A percentile compares a stretch with the other conserved stretches of the same genome.
These are phyloP conservation scores for Apiospora phragmitis DNA, from an alignment of 2,329 filamentous ascomycete genomes.

Conservation along the genomic window DNA sequence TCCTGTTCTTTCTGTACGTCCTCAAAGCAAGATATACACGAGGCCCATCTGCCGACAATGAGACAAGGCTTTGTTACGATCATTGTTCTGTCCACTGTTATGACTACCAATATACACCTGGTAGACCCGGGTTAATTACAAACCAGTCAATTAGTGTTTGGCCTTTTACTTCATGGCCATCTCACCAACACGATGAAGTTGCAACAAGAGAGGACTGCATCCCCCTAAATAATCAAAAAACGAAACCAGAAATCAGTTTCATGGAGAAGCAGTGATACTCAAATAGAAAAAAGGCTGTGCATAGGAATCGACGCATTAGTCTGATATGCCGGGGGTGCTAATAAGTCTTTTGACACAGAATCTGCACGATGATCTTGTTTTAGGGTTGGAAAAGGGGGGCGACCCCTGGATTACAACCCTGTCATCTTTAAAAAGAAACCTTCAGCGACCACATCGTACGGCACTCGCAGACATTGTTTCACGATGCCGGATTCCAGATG, in stretches of 20 bases:
- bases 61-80: background rate
- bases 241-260: background rate
- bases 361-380: background rate
- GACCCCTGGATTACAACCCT: background rate
- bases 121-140: background rate
- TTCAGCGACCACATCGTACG: background rate
- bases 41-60: background rate
- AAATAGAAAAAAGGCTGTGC: background rate
- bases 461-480: background rate
- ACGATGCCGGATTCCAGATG: background rate
- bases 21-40: background rate
- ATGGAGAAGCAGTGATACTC: background rate
- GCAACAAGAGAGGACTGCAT: background rate
- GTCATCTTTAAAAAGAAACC: background rate
- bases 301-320: background rate
- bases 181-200: background rate
- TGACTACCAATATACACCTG: background rate
- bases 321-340: background rate
- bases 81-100: background rate
- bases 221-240: background rate
- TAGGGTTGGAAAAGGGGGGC: background rate
- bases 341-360: background rate
- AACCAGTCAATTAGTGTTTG: background rate
- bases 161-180: background rate
- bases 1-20: background rate